These are phyloP conservation scores for Nectriaceae sp. DNA, from an alignment of 2,329 filamentous ascomycete genomes.

Conservation along the genomic window DNA sequence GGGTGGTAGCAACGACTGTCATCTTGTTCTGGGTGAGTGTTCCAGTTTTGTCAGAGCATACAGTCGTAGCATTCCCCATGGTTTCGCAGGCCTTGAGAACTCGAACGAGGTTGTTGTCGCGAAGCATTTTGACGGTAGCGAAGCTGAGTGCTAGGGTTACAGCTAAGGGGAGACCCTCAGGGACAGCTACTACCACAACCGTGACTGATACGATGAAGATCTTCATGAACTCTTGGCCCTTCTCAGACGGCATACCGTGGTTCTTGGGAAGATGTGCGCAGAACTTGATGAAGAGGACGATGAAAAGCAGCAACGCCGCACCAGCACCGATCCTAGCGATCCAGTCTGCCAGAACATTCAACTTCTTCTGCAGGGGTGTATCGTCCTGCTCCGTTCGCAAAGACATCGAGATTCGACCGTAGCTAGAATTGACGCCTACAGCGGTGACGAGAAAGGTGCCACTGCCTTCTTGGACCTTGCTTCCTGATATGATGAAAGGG, in stretches of 20 bases:
- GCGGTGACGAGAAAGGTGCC: constrained; percentile 58
- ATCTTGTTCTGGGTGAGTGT: constrained; percentile 64
- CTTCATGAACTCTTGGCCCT: constrained; percentile 59
- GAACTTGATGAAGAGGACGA: constrained; percentile 79
- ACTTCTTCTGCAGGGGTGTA: constrained; percentile 57
- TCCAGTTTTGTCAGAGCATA: constrained; percentile 67
- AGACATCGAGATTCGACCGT: constrained; percentile 58
- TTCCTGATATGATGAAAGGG: constrained; percentile 64
- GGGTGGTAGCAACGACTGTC: constrained; percentile 71
- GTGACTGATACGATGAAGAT: constrained; percentile 68
- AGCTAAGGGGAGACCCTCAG: constrained; percentile 66
- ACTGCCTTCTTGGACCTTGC: constrained; percentile 54
- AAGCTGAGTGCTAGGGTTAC: constrained; percentile 70
- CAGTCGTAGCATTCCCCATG: constrained; percentile 72
- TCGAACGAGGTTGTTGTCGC: constrained; percentile 70
- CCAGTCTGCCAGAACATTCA: constrained; percentile 37
- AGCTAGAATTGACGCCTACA: constrained; percentile 56
- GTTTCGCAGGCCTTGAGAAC: constrained; percentile 70
- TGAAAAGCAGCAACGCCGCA: constrained; percentile 72
- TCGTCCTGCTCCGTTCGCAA: constrained; percentile 52
- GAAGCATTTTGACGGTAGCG: constrained; percentile 68
- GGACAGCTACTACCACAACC: constrained; percentile 67
- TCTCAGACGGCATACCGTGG: constrained; percentile 50
- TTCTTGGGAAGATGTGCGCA: constrained; percentile 61
- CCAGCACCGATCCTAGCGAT: constrained; percentile 55